phyloP scores from a whole-genome alignment of 2,329 filamentous ascomycete species.

The Sphaceloma murrayae region DNA sequence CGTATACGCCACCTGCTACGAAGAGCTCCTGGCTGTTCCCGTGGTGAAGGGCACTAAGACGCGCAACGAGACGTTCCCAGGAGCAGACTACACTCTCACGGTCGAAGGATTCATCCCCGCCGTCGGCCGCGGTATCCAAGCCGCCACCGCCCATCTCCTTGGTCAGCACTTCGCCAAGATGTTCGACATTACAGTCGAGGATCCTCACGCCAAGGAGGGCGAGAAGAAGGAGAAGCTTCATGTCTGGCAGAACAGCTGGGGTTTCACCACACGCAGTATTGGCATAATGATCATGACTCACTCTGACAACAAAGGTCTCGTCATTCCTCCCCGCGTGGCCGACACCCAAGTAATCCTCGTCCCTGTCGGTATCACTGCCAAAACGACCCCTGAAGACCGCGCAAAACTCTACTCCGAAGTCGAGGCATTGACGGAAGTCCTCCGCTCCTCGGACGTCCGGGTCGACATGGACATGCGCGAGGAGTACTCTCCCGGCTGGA shows the following conservation, averaged over 20 bases:
- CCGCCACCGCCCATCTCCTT: constrained; percentile 84
- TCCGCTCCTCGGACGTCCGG: constrained; percentile 67
- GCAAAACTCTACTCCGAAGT: constrained; percentile 67
- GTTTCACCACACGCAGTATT: constrained; percentile 90
- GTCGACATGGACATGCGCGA: constrained; percentile 77
- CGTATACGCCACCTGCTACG: constrained; percentile 83
- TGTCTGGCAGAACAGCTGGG: constrained; percentile 99
- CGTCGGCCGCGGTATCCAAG: constrained; percentile 93
- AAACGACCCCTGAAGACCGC: constrained; percentile 69
- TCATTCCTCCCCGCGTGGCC: constrained; percentile 82
- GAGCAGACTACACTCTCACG: constrained; percentile 92
- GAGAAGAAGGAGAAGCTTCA: constrained; percentile 71
- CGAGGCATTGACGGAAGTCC: constrained; percentile 56
- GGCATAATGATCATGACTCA: constrained; percentile 99
- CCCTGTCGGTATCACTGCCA: constrained; percentile 86
- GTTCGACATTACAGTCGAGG: constrained; percentile 96
- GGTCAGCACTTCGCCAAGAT: constrained; percentile 99
- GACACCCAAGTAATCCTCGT: constrained; percentile 80
- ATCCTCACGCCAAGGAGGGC: constrained; percentile 59
- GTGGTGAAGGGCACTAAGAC: constrained; percentile 93
- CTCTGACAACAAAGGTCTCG: constrained; percentile 88
- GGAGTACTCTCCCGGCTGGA: constrained; percentile 87
- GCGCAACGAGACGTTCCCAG: constrained; percentile 95
- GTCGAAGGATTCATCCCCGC: constrained; percentile 94
- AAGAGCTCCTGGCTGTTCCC: constrained; percentile 86